A percentile compares a stretch with the other conserved stretches of the same genome.
phyloP scores from a whole-genome alignment of 306 rosid genomes.

The Fragaria ananassa region DNA sequence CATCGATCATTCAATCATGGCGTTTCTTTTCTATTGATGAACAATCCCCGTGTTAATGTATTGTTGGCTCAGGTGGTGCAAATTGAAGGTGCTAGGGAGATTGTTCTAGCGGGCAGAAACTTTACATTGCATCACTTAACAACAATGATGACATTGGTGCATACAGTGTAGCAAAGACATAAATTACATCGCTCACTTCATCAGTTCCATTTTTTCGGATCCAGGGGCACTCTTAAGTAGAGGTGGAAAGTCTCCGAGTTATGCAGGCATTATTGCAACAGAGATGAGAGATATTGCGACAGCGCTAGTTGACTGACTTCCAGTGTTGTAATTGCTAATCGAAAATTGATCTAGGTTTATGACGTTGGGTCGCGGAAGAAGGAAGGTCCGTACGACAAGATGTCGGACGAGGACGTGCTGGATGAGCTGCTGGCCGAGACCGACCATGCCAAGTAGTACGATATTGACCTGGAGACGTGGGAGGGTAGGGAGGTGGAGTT shows the following conservation, averaged over 20 bases:
- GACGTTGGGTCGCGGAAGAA: too few relatives aligned
- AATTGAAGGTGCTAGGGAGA: conserved; percentile 89
- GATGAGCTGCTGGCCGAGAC: too few relatives aligned
- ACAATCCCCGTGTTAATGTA: conserved; percentile 19
- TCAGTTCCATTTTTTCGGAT: not conserved
- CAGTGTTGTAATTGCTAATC: not conserved
- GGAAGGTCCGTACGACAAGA: too few relatives aligned
- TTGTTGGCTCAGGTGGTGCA: conserved; percentile 55
- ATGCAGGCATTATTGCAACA: not conserved
- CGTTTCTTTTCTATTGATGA: not conserved
- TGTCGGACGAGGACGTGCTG: too few relatives aligned
- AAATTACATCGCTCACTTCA: not conserved
- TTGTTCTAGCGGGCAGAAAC: conserved; percentile 84
- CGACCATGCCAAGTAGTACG: too few relatives aligned
- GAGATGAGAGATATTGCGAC: not conserved
- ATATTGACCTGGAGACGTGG: too few relatives aligned
- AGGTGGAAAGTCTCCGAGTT: not conserved
- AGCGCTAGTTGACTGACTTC: not conserved
- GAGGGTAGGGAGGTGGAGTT: too few relatives aligned
- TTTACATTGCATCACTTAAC: conserved; percentile 96
- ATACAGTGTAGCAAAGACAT: not conserved
- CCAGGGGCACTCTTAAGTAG: not conserved
- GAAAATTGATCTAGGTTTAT: too few relatives aligned
- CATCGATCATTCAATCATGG: not conserved
- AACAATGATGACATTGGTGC: conserved; percentile 31